A percentile compares a stretch with the other conserved stretches of the same genome.
Evolutionary conservation across 2,329 filamentous ascomycete genomes (phyloP).

Genomic region (Fusarium sp.): DNA sequence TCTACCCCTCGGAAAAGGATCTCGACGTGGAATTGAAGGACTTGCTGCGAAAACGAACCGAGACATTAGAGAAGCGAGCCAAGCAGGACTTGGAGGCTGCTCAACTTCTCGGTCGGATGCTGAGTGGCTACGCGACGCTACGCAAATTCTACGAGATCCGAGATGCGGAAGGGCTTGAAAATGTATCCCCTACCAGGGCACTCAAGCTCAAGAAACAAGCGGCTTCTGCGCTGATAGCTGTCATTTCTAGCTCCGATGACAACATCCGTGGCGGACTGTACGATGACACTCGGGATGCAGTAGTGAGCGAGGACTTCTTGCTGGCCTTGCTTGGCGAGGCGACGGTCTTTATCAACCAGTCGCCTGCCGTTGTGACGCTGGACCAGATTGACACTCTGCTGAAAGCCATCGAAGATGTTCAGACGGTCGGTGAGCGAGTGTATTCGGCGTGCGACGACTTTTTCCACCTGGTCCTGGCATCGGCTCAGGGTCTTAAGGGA

Average conservation of each 20-base stretch:
- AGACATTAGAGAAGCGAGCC: constrained; percentile 80
- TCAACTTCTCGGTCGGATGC: constrained; percentile 84
- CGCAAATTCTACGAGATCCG: constrained; percentile 92
- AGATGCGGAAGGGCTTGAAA: constrained; percentile 65
- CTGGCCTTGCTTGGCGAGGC: constrained; percentile 88
- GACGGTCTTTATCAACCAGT: constrained; percentile 80
- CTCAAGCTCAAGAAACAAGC: constrained; percentile 77
- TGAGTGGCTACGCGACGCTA: constrained; percentile 93
- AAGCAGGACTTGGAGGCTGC: constrained; percentile 86
- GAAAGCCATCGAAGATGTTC: constrained; percentile 84
- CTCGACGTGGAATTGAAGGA: constrained; percentile 81
- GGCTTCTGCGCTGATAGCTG: constrained; percentile 82
- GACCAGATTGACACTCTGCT: constrained; percentile 83
- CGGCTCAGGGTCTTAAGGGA: constrained; percentile 74
- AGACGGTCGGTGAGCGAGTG: constrained; percentile 81
- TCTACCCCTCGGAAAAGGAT: constrained; percentile 80
- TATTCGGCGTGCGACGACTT: constrained; percentile 84
- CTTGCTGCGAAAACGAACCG: constrained; percentile 80
- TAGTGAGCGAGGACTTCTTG: constrained; percentile 90
- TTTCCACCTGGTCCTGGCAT: constrained; percentile 81
- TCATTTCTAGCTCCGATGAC: constrained; percentile 88
- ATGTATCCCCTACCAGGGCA: constrained; percentile 58
- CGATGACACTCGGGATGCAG: constrained; percentile 83
- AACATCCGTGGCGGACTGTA: constrained; percentile 93
- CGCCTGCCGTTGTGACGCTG: constrained; percentile 71